A percentile compares a stretch with the other conserved stretches of the same genome.
Evolutionary conservation across 2,329 filamentous ascomycete species (phyloP).

Genomic region (Acarospora socialis): DNA sequence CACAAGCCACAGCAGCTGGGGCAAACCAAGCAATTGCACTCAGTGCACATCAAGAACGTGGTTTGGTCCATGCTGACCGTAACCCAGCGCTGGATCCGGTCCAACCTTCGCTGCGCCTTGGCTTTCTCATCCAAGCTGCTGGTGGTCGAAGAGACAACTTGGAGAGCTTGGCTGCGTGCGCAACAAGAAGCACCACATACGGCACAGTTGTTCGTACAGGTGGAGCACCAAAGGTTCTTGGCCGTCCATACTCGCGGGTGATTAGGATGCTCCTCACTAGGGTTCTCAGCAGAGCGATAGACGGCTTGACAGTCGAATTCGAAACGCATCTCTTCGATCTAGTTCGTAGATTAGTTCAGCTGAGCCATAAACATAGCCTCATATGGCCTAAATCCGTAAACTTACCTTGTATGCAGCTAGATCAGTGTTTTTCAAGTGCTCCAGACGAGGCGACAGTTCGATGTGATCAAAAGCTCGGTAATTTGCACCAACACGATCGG

Average conservation of each 20-base stretch:
- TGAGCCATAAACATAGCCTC: too few species aligned
- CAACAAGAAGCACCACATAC: slow-evolving; percentile 22
- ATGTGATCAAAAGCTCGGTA: too few species aligned
- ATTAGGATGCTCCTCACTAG: too few species aligned
- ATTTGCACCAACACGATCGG: too few species aligned
- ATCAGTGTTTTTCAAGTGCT: neutral
- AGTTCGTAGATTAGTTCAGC: too few species aligned
- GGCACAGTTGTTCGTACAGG: slow-evolving; percentile 18
- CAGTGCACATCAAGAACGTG: slow-evolving; percentile 23
- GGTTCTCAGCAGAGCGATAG: too few species aligned
- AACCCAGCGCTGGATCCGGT: slow-evolving; percentile 16
- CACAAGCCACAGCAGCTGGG: slow-evolving; percentile 24
- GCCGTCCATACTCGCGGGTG: slow-evolving; percentile 18
- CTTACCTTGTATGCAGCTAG: neutral
- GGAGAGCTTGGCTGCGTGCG: slow-evolving; percentile 16
- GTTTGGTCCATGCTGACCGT: slow-evolving; percentile 17
- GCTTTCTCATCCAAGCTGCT: slow-evolving; percentile 4
- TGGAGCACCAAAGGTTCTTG: slow-evolving; percentile 21
- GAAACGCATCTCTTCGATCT: too few species aligned
- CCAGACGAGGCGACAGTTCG: neutral
- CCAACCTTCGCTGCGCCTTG: slow-evolving; percentile 12
- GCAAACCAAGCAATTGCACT: slow-evolving; percentile 18
- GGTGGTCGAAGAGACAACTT: slow-evolving; percentile 11
- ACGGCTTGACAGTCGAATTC: too few species aligned
- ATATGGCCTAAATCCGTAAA: neutral